Conservation (phyloP, 169 alveolate genomes). For the Cryptosporidium viatorum region DNA sequence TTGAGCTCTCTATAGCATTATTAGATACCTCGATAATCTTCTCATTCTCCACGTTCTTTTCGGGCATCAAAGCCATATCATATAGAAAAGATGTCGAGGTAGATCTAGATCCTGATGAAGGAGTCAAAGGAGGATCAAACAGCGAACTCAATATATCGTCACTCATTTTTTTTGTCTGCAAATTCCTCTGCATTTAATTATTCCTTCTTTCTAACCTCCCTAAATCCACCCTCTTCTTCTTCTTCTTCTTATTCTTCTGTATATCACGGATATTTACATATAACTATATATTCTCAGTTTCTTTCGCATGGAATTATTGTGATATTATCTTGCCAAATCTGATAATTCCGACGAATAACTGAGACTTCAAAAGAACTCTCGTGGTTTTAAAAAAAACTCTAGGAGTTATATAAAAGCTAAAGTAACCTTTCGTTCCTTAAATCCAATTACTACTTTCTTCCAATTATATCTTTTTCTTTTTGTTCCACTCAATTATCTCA, state of each 20-base stretch:
- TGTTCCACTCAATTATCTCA: not conserved
- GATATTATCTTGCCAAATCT: not conserved
- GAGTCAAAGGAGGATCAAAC: constrained; percentile 5
- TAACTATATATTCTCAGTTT: not conserved
- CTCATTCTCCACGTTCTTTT: not conserved
- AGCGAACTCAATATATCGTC: constrained; percentile 21
- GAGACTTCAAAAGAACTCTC: not conserved
- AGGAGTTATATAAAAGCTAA: not conserved
- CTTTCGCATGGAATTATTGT: not conserved
- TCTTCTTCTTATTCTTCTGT: not conserved
- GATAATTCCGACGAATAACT: not conserved
- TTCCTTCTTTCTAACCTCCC: not conserved
- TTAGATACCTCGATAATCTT: not conserved
- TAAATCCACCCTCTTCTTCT: not conserved
- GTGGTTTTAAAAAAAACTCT: not conserved
- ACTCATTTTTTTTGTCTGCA: not conserved
- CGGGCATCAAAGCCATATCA: not conserved
- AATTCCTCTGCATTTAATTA: not conserved
- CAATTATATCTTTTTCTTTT: not conserved
- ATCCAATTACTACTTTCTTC: not conserved
- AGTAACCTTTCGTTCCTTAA: not conserved
- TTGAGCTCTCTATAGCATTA: not conserved
- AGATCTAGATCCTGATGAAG: constrained; percentile 1
- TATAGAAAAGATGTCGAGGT: not conserved
- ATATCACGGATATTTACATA: too few relatives aligned